Conservation (phyloP, 2,329 filamentous ascomycete species). For the Paecilomyces niveus region DNA sequence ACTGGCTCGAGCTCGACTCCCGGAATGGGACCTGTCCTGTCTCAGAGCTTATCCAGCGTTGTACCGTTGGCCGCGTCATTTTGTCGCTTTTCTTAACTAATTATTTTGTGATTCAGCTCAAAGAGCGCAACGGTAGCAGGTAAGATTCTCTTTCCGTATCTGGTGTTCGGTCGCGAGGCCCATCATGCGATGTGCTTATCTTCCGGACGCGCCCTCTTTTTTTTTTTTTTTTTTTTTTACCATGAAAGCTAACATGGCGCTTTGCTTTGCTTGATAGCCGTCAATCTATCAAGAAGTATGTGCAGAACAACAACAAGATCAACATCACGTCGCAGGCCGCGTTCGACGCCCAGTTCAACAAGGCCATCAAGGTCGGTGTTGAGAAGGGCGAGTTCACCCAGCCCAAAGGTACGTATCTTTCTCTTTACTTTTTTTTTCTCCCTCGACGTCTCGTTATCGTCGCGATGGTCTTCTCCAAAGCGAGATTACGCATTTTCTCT, state of each 20-base stretch:
- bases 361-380: constrained; percentile 71
- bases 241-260: neutral
- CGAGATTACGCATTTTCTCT: neutral
- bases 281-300: constrained; percentile 69
- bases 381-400: constrained; percentile 82
- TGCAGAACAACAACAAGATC: constrained; percentile 63
- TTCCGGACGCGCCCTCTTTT: constrained; percentile 8
- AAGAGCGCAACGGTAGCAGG: constrained; percentile 65
- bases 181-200: constrained; percentile 9
- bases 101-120: constrained; percentile 48
- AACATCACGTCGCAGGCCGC: constrained; percentile 46
- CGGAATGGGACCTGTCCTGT: constrained; percentile 29
- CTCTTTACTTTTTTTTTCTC: neutral
- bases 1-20: constrained; percentile 21
- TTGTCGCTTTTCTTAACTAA: constrained; percentile 1
- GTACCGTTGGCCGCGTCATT: neutral
- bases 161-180: constrained; percentile 12
- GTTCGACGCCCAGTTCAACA: constrained; percentile 76
- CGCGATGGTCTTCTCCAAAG: neutral
- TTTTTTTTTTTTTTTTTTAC: constrained; percentile 10
- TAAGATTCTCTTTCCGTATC: constrained; percentile 36
- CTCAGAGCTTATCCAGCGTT: neutral
- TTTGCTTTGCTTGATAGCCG: constrained; percentile 42
- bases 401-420: constrained; percentile 69
- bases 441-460: neutral